Percentiles rank a stretch among this genome's conserved stretches.
Evolutionary conservation across 768 basidiomycete species (phyloP).

Genomic region (Boletus huronensis): DNA sequence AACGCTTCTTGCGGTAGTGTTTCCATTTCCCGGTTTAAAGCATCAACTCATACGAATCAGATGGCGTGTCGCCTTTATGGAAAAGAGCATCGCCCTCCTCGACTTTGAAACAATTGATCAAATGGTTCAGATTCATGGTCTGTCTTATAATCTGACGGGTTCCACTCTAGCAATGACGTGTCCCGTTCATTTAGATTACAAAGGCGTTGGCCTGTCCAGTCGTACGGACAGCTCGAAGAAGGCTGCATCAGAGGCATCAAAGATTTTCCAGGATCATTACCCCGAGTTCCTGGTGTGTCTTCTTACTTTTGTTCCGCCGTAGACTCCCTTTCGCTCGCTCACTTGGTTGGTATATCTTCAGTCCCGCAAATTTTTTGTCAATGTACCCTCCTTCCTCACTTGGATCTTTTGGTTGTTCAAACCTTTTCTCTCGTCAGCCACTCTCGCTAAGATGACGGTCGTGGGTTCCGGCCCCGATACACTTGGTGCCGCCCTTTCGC

Average conservation of each 20-base stretch:
- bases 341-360: slow-evolving; percentile 22
- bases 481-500: slow-evolving; percentile 58
- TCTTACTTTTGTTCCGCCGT: slow-evolving; percentile 18
- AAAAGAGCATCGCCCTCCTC: slow-evolving; percentile 55
- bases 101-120: slow-evolving; percentile 75
- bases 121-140: slow-evolving; percentile 71
- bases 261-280: slow-evolving; percentile 73
- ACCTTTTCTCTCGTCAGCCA: slow-evolving; percentile 63
- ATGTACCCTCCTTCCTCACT: slow-evolving; percentile 69
- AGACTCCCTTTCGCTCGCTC: neutral
- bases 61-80: slow-evolving; percentile 81
- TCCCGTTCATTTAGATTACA: slow-evolving; percentile 53
- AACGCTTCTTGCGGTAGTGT: slow-evolving; percentile 68
- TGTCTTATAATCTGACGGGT: slow-evolving; percentile 3
- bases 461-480: slow-evolving; percentile 61
- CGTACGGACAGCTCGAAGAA: slow-evolving; percentile 73
- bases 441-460: slow-evolving; percentile 78
- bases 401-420: slow-evolving; percentile 89
- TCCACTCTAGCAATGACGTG: neutral
- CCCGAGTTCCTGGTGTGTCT: slow-evolving; percentile 65
- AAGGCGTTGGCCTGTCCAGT: slow-evolving; percentile 61
- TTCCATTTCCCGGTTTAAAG: neutral
- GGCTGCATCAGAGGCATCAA: slow-evolving; percentile 70
- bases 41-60: slow-evolving; percentile 33
- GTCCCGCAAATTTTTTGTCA: slow-evolving; percentile 79